These are phyloP conservation scores for Phyllosticta ampelicida DNA, from an alignment of 2,329 filamentous ascomycete species.

Conservation along the genomic window DNA sequence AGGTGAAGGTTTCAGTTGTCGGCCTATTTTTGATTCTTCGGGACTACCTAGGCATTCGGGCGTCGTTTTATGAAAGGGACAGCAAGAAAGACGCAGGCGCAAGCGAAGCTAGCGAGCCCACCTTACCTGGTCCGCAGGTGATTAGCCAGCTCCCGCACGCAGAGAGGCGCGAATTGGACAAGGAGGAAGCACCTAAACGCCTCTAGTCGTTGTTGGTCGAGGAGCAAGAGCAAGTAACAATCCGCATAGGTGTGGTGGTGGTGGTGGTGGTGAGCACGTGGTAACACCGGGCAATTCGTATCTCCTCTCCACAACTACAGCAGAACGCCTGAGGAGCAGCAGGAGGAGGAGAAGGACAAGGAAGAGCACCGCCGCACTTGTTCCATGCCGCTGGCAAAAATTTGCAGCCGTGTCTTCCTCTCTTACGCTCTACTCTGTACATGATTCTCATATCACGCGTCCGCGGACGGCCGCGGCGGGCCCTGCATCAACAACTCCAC, in stretches of 20 bases:
- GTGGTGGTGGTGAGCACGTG: not conserved
- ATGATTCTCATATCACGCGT: too few species aligned
- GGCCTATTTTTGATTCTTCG: not conserved
- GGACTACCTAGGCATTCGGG: not conserved
- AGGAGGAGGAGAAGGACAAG: too few species aligned
- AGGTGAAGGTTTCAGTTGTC: not conserved
- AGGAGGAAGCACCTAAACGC: not conserved
- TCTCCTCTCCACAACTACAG: too few species aligned
- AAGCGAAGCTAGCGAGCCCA: not conserved
- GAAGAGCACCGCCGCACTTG: too few species aligned
- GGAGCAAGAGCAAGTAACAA: not conserved
- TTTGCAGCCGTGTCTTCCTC: too few species aligned
- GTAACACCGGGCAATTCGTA: not conserved
- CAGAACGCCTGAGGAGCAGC: too few species aligned
- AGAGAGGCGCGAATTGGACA: not conserved
- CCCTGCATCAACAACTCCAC: not conserved
- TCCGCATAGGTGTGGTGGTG: not conserved
- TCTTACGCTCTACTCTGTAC: too few species aligned
- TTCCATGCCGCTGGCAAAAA: too few species aligned
- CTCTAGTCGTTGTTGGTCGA: not conserved
- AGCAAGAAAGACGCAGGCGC: not conserved
- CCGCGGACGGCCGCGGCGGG: too few species aligned
- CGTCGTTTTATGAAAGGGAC: too few species aligned
- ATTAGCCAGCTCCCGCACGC: not conserved
- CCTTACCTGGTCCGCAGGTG: too few species aligned